Base-by-base conservation (phyloP, 2,329 filamentous ascomycete genomes). In the Aspergillus uvarum region DNA sequence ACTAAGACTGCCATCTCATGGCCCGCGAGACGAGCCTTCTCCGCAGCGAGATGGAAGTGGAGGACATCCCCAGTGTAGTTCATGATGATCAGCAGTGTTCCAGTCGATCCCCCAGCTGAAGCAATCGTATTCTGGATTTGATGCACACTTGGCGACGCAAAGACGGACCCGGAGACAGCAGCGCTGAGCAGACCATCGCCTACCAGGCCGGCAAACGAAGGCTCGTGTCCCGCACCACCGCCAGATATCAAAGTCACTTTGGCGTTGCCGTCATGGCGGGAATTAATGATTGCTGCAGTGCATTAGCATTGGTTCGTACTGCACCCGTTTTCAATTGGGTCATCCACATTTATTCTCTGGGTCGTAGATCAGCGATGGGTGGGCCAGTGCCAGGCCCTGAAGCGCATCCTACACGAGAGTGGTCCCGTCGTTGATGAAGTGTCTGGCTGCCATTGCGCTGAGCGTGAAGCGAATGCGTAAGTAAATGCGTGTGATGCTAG, bases 1-100 rank as follows among this genome's bases (percentile, higher is more conserved):
- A 32, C 47, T 5, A 56, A 24, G 5, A 38, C 26, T 21, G 54
- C 54, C n/a, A 56, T 51, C 19, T 50, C 38, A 6, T 32, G 16
- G 14, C 54, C 54, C n/a, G 6, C 24, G 10, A 21, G 22, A 24
- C 21, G 38, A 11, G 26, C 54, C 29, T 56, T 56, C 19, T 56
- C 54, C 19, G 29, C 42, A 7, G 54, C 54, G 3, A 56, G 54
- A 10, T 48, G 47, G 12, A 56, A 56, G 26, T 56, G 54, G 1
- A 56, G 14, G 31, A 31, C n/a, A 14, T 56, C 54, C 12, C 54
- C 54, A 4, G 54, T 56, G n/a, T 56, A 56, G 24, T 56, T 56
- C n/a, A 48, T 56, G n/a, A 56, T 51, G 8, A 29, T 42, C 10
- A 56, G 31, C 38, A 56, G 42, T 11, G 32, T 42, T 3, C 54